Evolutionary conservation across 768 basidiomycete genomes (phyloP).

Genomic region (Naganishia vaughanmartiniae): DNA sequence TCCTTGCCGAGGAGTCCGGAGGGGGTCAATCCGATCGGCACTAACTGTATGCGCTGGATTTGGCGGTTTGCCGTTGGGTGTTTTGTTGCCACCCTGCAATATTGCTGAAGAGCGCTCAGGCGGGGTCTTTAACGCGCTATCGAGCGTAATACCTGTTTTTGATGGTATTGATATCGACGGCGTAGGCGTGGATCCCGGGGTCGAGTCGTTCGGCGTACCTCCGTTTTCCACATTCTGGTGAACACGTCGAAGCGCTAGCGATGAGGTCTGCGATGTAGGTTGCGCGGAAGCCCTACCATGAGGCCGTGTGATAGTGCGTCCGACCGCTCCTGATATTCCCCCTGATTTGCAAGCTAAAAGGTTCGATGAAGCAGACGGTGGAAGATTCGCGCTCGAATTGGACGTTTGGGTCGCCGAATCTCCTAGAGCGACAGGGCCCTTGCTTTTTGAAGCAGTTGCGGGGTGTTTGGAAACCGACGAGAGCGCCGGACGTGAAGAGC

Average conservation of each 20-base stretch:
- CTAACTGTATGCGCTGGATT: background rate
- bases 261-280: background rate
- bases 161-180: slow-evolving; percentile 1
- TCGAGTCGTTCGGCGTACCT: slow-evolving; percentile 1
- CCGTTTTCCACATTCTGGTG: background rate
- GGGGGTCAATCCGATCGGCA: slow-evolving; percentile 12
- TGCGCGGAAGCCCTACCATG: background rate
- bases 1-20: slow-evolving; percentile 25
- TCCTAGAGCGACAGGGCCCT: background rate
- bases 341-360: background rate
- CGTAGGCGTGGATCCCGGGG: background rate
- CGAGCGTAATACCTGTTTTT: slow-evolving; percentile 9
- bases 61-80: slow-evolving; percentile 5
- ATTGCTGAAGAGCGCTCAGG: slow-evolving; percentile 18
- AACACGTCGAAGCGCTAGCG: slow-evolving; percentile 13
- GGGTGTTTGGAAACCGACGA: background rate
- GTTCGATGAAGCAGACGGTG: background rate
- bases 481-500: background rate
- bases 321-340: background rate
- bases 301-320: background rate
- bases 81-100: background rate
- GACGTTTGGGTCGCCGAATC: background rate
- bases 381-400: background rate
- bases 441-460: background rate
- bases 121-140: slow-evolving; percentile 2